phyloP scores from a whole-genome alignment of 1,284 basidiomycete species.

The Blastosporella zonata region DNA sequence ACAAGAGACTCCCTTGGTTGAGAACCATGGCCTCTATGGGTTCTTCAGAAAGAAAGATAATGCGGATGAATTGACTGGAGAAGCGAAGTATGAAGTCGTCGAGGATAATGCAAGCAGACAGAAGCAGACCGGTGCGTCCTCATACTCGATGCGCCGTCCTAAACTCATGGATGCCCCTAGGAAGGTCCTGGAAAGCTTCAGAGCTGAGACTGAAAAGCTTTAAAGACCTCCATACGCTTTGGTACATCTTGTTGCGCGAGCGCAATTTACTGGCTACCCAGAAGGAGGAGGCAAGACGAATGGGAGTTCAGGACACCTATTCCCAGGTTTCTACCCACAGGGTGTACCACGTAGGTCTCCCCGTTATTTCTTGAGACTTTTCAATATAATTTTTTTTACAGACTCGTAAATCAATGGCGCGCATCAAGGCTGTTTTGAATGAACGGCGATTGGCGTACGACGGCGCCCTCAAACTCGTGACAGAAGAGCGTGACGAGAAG shows the following conservation, averaged over 20 bases:
- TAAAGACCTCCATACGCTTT: conserved; percentile 87
- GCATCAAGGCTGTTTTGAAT: conserved; percentile 92
- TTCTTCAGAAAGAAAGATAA: conserved; percentile 63
- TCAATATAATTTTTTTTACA: conserved; percentile 30
- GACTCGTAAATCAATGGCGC: conserved; percentile 96
- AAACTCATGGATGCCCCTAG: conserved; percentile 37
- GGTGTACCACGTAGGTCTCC: conserved; percentile 37
- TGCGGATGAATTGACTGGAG: conserved; percentile 30
- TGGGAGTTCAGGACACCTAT: conserved; percentile 38
- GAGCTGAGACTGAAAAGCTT: conserved; percentile 90
- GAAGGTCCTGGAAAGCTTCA: conserved; percentile 80
- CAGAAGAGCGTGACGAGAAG: conserved; percentile 31
- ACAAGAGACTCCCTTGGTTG: conserved; percentile 31
- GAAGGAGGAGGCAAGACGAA: conserved; percentile 66
- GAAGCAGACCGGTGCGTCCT: conserved; percentile 33
- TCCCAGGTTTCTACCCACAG: conserved; percentile 36
- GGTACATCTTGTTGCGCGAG: conserved; percentile 88
- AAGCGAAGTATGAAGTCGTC: conserved; percentile 45
- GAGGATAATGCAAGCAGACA: conserved; percentile 40
- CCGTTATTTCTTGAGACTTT: background rate
- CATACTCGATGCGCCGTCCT: background rate
- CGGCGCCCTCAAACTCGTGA: conserved; percentile 50
- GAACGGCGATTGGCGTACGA: conserved; percentile 87
- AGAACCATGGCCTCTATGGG: conserved; percentile 69
- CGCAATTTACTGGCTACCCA: conserved; percentile 90